These are phyloP conservation scores for Pelargonium citronellum DNA, from an alignment of 441 rosid species.

Conservation along the genomic window DNA sequence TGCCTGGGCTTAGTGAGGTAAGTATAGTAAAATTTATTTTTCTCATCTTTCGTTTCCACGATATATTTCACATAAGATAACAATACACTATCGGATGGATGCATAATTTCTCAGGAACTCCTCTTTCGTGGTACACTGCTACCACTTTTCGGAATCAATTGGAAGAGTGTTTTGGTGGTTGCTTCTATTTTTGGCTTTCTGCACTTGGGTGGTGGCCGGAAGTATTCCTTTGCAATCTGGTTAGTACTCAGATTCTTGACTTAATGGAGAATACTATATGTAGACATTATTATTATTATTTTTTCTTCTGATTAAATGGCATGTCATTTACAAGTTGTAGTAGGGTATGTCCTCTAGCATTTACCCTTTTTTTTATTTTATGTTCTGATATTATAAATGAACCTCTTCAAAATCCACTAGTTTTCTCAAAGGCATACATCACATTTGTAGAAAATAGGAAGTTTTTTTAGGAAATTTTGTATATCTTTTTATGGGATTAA, in stretches of 20 bases:
- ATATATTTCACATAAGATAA: background rate
- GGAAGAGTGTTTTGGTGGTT: slow-evolving; percentile 48
- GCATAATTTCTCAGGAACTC: slow-evolving; percentile 49
- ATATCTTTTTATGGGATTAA: too few relatives aligned
- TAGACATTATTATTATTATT: too few relatives aligned
- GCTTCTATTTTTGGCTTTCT: slow-evolving; percentile 65
- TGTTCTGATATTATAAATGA: too few relatives aligned
- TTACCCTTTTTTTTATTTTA: too few relatives aligned
- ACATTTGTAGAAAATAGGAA: too few relatives aligned
- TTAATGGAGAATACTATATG: background rate
- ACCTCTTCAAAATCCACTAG: too few relatives aligned
- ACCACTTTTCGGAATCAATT: slow-evolving; percentile 65
- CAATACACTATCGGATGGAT: background rate
- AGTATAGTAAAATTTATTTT: background rate
- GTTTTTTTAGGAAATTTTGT: too few relatives aligned
- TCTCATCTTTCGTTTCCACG: background rate
- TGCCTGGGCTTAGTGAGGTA: slow-evolving; percentile 93
- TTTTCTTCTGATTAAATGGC: too few relatives aligned
- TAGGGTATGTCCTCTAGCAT: too few relatives aligned
- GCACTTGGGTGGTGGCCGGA: slow-evolving; percentile 77
- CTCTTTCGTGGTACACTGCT: slow-evolving; percentile 70
- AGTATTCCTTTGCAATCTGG: slow-evolving; percentile 74
- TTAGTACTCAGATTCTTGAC: slow-evolving; percentile 32
- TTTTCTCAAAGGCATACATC: too few relatives aligned
- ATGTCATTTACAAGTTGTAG: too few relatives aligned